Percentiles rank a stretch among this genome's conserved stretches.
Conservation (phyloP, 2,329 filamentous ascomycete genomes). For the Fusarium acutatum region DNA sequence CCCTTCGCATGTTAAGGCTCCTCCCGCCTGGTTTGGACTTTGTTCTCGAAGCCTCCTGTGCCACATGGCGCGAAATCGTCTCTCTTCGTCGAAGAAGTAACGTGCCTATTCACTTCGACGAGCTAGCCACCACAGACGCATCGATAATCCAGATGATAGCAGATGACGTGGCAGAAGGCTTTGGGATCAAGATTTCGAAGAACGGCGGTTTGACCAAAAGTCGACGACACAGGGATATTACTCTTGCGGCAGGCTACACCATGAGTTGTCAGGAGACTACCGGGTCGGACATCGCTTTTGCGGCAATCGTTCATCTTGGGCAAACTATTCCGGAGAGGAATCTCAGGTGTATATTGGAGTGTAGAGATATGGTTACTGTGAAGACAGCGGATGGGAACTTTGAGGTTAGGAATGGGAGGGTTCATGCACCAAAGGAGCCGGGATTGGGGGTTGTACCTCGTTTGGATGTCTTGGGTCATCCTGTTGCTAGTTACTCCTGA, state of each 20-base stretch:
- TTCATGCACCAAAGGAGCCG: conserved; percentile 21
- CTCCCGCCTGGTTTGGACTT: conserved; percentile 28
- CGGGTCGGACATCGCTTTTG: conserved; percentile 28
- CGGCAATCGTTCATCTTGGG: conserved; percentile 26
- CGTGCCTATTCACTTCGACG: conserved; percentile 27
- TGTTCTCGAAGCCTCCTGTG: conserved; percentile 32
- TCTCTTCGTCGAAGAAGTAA: conserved; percentile 20
- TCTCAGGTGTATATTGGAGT: conserved; percentile 28
- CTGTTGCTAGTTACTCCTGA: conserved; percentile 27
- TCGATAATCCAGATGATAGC: conserved; percentile 25
- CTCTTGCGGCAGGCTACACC: conserved; percentile 26
- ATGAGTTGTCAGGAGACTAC: conserved; percentile 31
- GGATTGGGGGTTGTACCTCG: conserved; percentile 20
- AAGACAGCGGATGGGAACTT: conserved; percentile 31
- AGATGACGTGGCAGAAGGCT: conserved; percentile 28
- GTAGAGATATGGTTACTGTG: conserved; percentile 18
- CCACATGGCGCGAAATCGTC: conserved; percentile 22
- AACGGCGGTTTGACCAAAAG: conserved; percentile 27
- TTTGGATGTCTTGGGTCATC: conserved; percentile 26
- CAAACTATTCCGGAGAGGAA: conserved; percentile 26
- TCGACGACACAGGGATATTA: conserved; percentile 28
- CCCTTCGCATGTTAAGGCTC: conserved; percentile 25
- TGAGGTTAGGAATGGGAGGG: conserved; percentile 12
- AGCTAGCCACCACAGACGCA: conserved; percentile 21
- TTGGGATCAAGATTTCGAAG: conserved; percentile 33